Percentiles rank a stretch among this genome's conserved stretches.
phyloP scores from a whole-genome alignment of 805 yeast species.

The Starmerella sirachaensis region DNA sequence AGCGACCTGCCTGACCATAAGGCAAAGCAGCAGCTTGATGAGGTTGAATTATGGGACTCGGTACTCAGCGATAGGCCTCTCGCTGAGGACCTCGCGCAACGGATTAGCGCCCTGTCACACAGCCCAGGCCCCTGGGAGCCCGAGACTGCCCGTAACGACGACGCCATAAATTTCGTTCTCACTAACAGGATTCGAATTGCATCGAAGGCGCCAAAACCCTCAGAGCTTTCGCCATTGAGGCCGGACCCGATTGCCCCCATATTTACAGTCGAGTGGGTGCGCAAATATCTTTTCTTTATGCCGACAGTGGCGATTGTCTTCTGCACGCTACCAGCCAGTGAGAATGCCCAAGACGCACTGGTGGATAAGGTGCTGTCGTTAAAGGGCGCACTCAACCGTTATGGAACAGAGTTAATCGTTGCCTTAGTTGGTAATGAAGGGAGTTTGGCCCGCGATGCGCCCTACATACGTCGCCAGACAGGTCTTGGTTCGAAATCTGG shows the following conservation, averaged over 20 bases:
- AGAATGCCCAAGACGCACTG: constrained; percentile 27
- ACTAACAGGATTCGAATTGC: constrained; percentile 8
- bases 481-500: constrained; percentile 37
- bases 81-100: constrained; percentile 1
- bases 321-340: constrained; percentile 28
- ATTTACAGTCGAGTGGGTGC: constrained; percentile 40
- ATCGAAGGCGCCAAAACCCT: constrained; percentile 19
- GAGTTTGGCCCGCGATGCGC: constrained; percentile 25
- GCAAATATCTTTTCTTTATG: constrained; percentile 37
- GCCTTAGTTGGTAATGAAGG: constrained; percentile 28
- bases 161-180: constrained; percentile 9
- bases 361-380: constrained; percentile 11
- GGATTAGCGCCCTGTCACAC: constrained; percentile 2
- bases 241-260: constrained; percentile 33
- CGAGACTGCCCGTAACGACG: not conserved
- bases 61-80: not conserved
- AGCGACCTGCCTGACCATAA: not conserved
- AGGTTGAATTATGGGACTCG: not conserved
- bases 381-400: constrained; percentile 27
- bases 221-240: constrained; percentile 36
- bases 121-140: constrained; percentile 13
- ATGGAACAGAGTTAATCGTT: constrained; percentile 30
- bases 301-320: constrained; percentile 41
- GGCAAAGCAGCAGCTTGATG: constrained; percentile 3
- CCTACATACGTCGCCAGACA: constrained; percentile 32